Base-by-base conservation (phyloP, 805 yeast genomes). In the Lipomyces orientalis region DNA sequence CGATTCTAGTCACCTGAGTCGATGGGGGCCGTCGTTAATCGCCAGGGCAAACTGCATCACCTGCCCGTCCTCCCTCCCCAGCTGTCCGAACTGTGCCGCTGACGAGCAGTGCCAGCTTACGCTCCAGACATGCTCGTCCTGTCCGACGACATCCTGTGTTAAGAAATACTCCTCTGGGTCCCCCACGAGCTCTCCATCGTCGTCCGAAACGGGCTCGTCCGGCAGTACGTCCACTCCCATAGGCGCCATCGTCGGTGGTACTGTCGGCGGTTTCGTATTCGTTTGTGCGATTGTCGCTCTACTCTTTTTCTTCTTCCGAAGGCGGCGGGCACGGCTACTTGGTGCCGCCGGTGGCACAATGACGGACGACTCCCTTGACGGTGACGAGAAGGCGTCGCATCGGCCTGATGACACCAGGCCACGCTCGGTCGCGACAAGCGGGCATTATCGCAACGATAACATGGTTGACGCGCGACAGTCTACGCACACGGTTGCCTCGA, bases 161-260 rank as follows among this genome's bases (percentile, higher is more conserved):
- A 78, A 79, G 64, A 66, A 67, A 0, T 52, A 25, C 55, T 31
- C 55, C 14, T 9, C 34, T 4, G 31, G n/a, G 55, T 62, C 75
- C 7, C 29, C 57, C 29, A 29, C 58, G 2, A 46, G 54, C 31
- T 35, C 68, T 19, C 14, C 66, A 34, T 49, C 64, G 5, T 37
- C 72, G 14, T 10, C 56, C 0, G 52, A 68, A 9, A 9, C 65
- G 7, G 14, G 25, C 34, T n/a, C 43, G 16, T 35, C 67, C 7
- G 19, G 57, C 25, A 49, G 37, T 1, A 54, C 76, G 1, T 58
- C 65, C 25, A 61, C 75, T 5, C 68, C 74, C 1, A 22, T 82
- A 22, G 89, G 91, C 5, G 91, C 88, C 6, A 83, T 89, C 25
- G 90, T 88, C 0, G 94, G 93, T 29, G 93, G 93, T 33, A 87